Conservation (phyloP, 2,329 filamentous ascomycete genomes). For the Verticillium longisporum region DNA sequence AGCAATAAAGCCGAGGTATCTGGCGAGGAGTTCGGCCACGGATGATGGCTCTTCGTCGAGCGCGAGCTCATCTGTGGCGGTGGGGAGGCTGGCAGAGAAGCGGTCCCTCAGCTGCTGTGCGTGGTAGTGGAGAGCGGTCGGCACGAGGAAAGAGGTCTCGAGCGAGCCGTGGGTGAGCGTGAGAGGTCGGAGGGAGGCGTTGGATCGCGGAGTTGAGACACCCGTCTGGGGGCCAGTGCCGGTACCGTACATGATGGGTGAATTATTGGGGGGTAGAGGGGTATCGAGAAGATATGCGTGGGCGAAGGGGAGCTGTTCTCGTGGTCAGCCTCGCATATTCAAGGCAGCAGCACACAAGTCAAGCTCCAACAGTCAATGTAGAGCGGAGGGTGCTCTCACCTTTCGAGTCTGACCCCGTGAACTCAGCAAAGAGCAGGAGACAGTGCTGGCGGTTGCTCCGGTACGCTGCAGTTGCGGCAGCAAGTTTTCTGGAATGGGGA, state of each 20-base stretch:
- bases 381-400: background rate
- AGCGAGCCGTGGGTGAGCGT: slow-evolving; percentile 89
- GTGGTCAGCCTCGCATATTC: background rate
- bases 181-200: slow-evolving; percentile 84
- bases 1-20: slow-evolving; percentile 88
- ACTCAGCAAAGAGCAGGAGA: slow-evolving; percentile 34
- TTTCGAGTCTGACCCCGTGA: slow-evolving; percentile 21
- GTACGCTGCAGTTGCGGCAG: background rate
- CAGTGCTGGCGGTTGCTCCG: slow-evolving; percentile 1
- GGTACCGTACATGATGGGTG: slow-evolving; percentile 73
- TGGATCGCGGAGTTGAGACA: slow-evolving; percentile 92
- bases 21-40: slow-evolving; percentile 80
- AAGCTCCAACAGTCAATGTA: slow-evolving; percentile 2
- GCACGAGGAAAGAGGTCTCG: slow-evolving; percentile 92
- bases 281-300: slow-evolving; percentile 31
- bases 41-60: slow-evolving; percentile 99
- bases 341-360: too few relatives aligned
- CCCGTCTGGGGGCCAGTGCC: slow-evolving; percentile 84
- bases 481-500: background rate
- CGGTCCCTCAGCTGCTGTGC: slow-evolving; percentile 89
- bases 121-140: slow-evolving; percentile 92
- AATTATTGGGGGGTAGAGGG: slow-evolving; percentile 30
- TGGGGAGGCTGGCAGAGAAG: slow-evolving; percentile 78
- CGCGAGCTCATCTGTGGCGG: slow-evolving; percentile 92
- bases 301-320: slow-evolving; percentile 6